These are phyloP conservation scores for Raffaelea deltoideospora DNA, from an alignment of 2,329 filamentous ascomycete genomes.

Conservation along the genomic window DNA sequence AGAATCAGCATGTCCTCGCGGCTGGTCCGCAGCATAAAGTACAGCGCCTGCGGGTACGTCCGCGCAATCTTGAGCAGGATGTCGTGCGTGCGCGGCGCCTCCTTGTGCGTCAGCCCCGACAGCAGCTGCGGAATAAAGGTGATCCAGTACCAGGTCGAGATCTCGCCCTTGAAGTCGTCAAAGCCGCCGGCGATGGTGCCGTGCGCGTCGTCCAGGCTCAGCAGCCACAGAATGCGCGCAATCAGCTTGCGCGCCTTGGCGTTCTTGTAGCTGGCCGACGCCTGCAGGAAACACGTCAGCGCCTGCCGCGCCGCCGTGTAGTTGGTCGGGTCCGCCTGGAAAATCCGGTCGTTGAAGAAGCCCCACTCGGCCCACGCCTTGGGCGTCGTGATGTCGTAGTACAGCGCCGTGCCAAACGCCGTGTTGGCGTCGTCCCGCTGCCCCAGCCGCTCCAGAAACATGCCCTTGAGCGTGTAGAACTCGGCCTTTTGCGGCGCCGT, in stretches of 20 bases:
- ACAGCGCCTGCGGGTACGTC: constrained; percentile 85
- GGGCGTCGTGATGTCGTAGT: constrained; percentile 86
- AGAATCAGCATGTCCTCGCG: constrained; percentile 87
- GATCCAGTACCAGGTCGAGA: constrained; percentile 98
- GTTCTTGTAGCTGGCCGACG: constrained; percentile 91
- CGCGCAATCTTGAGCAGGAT: constrained; percentile 91
- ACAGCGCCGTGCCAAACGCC: constrained; percentile 86
- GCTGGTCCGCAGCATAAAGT: constrained; percentile 87
- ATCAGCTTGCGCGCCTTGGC: constrained; percentile 90
- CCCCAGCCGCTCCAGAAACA: constrained; percentile 91
- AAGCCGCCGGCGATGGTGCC: constrained; percentile 75
- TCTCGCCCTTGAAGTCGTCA: constrained; percentile 93
- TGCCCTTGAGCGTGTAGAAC: constrained; percentile 97
- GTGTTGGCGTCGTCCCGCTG: constrained; percentile 85
- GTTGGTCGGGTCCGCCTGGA: constrained; percentile 78
- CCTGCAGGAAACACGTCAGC: constrained; percentile 89
- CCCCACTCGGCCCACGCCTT: constrained; percentile 99
- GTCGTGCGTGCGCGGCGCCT: constrained; percentile 71
- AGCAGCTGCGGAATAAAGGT: constrained; percentile 96
- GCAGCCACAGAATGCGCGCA: constrained; percentile 83
- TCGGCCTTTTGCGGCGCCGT: constrained; percentile 92
- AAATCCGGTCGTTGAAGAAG: constrained; percentile 91
- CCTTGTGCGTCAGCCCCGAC: constrained; percentile 78
- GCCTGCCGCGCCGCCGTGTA: constrained; percentile 78
- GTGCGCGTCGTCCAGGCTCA: constrained; percentile 82